A percentile compares a stretch with the other conserved stretches of the same genome.
phyloP scores from a whole-genome alignment of 1,284 basidiomycete genomes.

The Boletus coffeatus region DNA sequence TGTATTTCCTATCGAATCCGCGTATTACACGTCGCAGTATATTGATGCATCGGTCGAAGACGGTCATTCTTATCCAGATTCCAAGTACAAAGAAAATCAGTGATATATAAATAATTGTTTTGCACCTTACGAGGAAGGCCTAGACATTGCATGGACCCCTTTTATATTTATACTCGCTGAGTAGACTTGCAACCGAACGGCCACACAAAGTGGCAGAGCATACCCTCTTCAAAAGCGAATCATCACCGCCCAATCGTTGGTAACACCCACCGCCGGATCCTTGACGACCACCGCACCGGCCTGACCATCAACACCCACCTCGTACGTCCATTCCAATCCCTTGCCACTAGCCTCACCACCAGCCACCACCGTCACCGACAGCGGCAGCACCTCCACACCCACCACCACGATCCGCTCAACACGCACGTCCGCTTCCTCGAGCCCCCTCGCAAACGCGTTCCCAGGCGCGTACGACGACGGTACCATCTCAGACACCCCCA shows the following conservation, averaged over 20 bases:
- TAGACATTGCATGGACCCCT: neutral
- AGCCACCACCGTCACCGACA: slow-evolving; percentile 47
- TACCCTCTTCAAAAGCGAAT: slow-evolving; percentile 24
- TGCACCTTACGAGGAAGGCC: neutral
- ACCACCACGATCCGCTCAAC: slow-evolving; percentile 80
- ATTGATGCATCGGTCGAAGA: too few relatives aligned
- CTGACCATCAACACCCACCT: slow-evolving; percentile 43
- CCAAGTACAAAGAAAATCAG: neutral
- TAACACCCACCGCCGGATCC: slow-evolving; percentile 67
- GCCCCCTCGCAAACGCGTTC: slow-evolving; percentile 67
- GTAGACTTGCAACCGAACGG: neutral
- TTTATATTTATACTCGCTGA: neutral
- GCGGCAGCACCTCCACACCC: slow-evolving; percentile 62
- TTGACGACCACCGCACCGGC: slow-evolving; percentile 68
- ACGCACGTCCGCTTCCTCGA: slow-evolving; percentile 52
- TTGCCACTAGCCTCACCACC: slow-evolving; percentile 46
- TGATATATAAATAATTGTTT: neutral
- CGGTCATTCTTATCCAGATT: neutral
- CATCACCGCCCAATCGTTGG: slow-evolving; percentile 67
- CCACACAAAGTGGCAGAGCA: neutral
- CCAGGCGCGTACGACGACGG: slow-evolving; percentile 44
- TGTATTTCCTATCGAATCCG: too few relatives aligned
- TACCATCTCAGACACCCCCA: slow-evolving; percentile 42
- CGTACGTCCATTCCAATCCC: slow-evolving; percentile 34
- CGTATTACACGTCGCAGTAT: too few relatives aligned